Evolutionary conservation across 2,329 filamentous ascomycete genomes (phyloP), one percentile per base, ranked within the genome.

Genomic region (Pyrenophora tritici-repentis): DNA sequence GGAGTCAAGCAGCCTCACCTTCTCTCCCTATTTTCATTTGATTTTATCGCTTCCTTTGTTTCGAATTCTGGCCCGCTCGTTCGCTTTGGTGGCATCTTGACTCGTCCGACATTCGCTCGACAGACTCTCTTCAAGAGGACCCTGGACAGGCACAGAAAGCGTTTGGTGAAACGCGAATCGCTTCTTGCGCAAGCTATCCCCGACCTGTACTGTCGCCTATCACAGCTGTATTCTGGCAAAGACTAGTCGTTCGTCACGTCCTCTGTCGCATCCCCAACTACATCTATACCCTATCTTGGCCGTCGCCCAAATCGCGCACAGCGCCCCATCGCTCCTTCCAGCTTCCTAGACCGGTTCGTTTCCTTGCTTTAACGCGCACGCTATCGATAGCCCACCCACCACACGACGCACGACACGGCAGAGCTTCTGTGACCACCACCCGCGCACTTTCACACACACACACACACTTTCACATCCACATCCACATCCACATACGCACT

Each of bases 81-180:
- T 35, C 40, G 29, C 18, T 31, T 32, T 22, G 22, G 10, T 47
- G 16, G 8, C 29, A 16, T 42, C 7, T n/a, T 12, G 8, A 6
- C 17, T 41, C 44, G 42, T 36, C 42, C 42, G 43, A 47, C 56
- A 44, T 36, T 53, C 42, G 39, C 31, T 53, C 53, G 52, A 41
- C 16, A 40, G 45, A 13, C 17, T 6, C 6, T 36, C 37, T 9
- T 53, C 42, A 20, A 29, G 18, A 35, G 44, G 47, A 17, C 41
- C 37, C 45, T 40, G 40, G 37, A 22, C 47, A 54, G 55, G 45
- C 47, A 46, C 53, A 54, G 47, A 50, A 47, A 51, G 67, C 66
- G 66, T 68, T 70, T 69, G 63, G 66, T 71, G 68, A 71, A 70
- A 71, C 68, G 59, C 55, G 57, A 62, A 66, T 50, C 62, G 66